A percentile compares a stretch with the other conserved stretches of the same genome.
Evolutionary conservation across 2,329 filamentous ascomycete species (phyloP).

Genomic region (Ceratocystis cubensis): DNA sequence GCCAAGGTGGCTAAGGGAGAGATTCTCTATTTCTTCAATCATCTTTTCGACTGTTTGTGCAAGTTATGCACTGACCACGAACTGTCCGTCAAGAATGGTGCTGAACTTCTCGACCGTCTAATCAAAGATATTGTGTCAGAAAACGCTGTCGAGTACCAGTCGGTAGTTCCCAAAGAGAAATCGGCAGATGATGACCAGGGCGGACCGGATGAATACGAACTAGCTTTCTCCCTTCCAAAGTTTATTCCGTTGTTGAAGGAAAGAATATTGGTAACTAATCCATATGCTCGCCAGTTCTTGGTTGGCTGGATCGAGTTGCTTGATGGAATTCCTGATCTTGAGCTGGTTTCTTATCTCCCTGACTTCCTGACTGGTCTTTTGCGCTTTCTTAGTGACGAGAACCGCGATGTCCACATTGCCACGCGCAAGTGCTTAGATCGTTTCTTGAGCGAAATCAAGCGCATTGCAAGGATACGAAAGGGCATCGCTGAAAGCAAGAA

Average conservation of each 20-base stretch:
- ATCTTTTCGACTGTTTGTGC: slow-evolving; percentile 93
- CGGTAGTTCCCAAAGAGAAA: slow-evolving; percentile 53
- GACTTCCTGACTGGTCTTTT: slow-evolving; percentile 83
- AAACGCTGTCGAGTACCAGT: slow-evolving; percentile 88
- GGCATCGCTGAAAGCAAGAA: slow-evolving; percentile 79
- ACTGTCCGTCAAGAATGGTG: slow-evolving; percentile 93
- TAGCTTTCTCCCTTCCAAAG: slow-evolving; percentile 74
- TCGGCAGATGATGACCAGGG: slow-evolving; percentile 38
- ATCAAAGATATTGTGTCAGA: slow-evolving; percentile 95
- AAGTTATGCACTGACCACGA: slow-evolving; percentile 95
- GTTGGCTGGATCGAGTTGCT: slow-evolving; percentile 92
- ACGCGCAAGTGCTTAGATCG: slow-evolving; percentile 81
- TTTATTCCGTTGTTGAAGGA: slow-evolving; percentile 93
- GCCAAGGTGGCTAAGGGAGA: slow-evolving; percentile 98
- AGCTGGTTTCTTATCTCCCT: slow-evolving; percentile 83
- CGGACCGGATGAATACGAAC: slow-evolving; percentile 34
- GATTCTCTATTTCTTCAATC: slow-evolving; percentile 93
- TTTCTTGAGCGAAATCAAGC: slow-evolving; percentile 86
- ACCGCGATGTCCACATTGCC: slow-evolving; percentile 85
- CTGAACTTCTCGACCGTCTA: slow-evolving; percentile 83
- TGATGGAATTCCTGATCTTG: slow-evolving; percentile 91
- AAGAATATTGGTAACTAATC: slow-evolving; percentile 84
- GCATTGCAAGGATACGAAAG: slow-evolving; percentile 84
- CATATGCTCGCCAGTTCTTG: slow-evolving; percentile 86
- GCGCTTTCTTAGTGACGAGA: slow-evolving; percentile 82